Evolutionary conservation across 148 eudicot genomes (phyloP).

Genomic region (Gaultheria prostrata): DNA sequence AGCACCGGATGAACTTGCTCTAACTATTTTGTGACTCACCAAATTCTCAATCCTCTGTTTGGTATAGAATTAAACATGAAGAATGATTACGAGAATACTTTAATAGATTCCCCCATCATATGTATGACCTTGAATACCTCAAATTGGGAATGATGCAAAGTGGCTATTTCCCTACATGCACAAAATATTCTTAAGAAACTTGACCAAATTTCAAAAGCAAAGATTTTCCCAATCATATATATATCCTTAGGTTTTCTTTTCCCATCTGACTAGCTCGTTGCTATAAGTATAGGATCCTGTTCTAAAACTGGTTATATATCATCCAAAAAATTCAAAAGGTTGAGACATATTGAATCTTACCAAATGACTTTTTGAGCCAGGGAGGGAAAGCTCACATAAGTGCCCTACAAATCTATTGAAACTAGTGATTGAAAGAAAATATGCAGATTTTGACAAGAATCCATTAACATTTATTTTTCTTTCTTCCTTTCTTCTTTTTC

Average conservation of each 20-base stretch:
- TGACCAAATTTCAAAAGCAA: constrained; percentile 15
- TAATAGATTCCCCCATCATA: constrained; percentile 11
- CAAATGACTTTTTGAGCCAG: constrained; percentile 32
- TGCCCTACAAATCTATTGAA: constrained; percentile 26
- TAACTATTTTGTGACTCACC: background rate
- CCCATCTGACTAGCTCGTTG: background rate
- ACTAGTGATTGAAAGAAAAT: constrained; percentile 15
- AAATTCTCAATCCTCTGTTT: background rate
- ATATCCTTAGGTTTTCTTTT: background rate
- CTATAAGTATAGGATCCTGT: background rate
- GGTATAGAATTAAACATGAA: background rate
- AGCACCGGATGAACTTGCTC: background rate
- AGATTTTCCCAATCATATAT: constrained; percentile 13
- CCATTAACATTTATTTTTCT: constrained; percentile 21
- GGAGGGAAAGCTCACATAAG: constrained; percentile 16
- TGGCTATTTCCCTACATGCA: constrained; percentile 3
- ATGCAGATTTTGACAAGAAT: constrained; percentile 35
- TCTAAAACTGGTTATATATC: background rate
- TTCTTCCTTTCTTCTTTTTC: background rate
- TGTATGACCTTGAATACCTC: constrained; percentile 15
- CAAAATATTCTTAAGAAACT: constrained; percentile 13
- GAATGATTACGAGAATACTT: background rate
- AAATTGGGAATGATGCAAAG: constrained; percentile 3
- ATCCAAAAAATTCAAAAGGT: constrained; percentile 16
- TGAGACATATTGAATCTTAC: constrained; percentile 51